Base-by-base conservation (phyloP, 345 rosid genomes). In the Hevea brasiliensis region DNA sequence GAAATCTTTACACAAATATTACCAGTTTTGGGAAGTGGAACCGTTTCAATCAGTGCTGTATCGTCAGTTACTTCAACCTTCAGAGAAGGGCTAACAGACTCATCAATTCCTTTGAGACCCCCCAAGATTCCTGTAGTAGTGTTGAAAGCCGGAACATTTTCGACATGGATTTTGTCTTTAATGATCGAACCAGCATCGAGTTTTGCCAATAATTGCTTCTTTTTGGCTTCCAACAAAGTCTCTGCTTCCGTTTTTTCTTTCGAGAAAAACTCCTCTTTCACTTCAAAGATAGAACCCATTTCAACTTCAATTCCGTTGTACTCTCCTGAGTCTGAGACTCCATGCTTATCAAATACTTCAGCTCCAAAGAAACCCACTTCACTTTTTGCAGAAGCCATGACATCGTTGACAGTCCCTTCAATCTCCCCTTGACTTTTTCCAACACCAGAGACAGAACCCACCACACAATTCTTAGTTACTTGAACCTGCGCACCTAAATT, bases 21-120 rank as follows among this genome's bases (percentile, higher is more conserved):
- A 55, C 75, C 80, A 55, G 55, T 75, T 81, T 76, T 79, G 35
- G 74, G 51, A 50, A 80, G 67, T 10, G 72, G 57, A 74, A 85
- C 65, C 8, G 89, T 80, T 72, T 80, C 86, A 77, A 90, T 79
- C 86, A 91, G 64, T 3, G 89, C 96, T 17, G 90, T 90, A 75
- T 93, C 94, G 79, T 93, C 97, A 68, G 90, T 81, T 32, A 92
- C 77, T 73, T 89, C 84, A 71, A 89, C 68, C 73, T 83, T 86
- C 79, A 87, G 60, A 14, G 98, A 83, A 61, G 75, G 69, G 24
- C 86, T 80, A 68, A 66, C 75, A 62, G 77, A 72, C 11, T 57
- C 76, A 59, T 77, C 82, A 27, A 72, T 64, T 61, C 78, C 79
- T 35, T 77, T 73, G 37, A 72, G 66, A 72, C 44, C 64, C 65